Conservation (phyloP, 148 eudicot species). For the Persicaria maculosa region DNA sequence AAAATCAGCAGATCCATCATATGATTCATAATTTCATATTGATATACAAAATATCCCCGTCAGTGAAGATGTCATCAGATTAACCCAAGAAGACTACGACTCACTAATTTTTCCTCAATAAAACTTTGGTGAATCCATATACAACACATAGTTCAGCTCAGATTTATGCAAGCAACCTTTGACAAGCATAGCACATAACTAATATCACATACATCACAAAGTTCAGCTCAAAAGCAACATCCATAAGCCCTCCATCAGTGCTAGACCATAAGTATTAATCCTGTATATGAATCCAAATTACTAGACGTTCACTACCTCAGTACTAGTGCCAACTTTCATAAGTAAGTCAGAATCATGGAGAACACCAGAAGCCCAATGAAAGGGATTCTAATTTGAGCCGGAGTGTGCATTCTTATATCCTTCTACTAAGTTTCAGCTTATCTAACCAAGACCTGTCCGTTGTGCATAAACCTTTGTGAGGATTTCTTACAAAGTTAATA, state of each 20-base stretch:
- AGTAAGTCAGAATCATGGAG: not conserved
- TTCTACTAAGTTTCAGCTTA: no score
- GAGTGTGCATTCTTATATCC: not conserved
- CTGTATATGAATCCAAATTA: not conserved
- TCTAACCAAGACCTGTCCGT: no score
- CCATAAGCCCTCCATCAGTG: not conserved
- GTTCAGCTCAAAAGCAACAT: not conserved
- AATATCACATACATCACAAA: not conserved
- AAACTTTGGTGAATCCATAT: not conserved
- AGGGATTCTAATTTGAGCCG: not conserved
- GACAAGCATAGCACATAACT: not conserved
- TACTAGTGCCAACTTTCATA: not conserved
- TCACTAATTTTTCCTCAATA: not conserved
- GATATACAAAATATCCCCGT: not conserved
- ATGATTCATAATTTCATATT: not conserved
- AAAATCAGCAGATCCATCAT: not conserved
- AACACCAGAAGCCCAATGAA: not conserved
- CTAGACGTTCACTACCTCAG: not conserved
- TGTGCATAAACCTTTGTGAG: no score
- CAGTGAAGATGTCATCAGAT: not conserved
- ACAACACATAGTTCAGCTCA: not conserved
- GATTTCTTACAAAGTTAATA: no score
- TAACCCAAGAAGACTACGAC: not conserved
- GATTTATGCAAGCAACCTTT: not conserved
- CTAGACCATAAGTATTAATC: not conserved